Base-by-base conservation (phyloP, 2,329 filamentous ascomycete species). In the Calonectria hawksworthii region DNA sequence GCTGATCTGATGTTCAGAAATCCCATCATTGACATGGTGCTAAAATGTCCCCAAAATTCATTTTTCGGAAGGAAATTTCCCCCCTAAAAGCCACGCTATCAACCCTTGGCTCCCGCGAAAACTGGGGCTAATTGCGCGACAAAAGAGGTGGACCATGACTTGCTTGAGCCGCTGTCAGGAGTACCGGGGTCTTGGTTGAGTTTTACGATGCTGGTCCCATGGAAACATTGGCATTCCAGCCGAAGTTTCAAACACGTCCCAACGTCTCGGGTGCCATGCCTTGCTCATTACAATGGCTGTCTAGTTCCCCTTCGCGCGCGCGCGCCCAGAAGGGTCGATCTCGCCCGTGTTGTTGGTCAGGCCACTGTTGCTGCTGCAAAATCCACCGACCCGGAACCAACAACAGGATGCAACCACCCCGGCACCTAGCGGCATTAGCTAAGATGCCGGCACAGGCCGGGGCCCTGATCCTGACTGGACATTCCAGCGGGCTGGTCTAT, bases 391-490 rank as follows among this genome's bases (percentile, higher is more conserved):
- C 56, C 16, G 56, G 56, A 41, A 26, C 56, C 23, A 41, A 23
- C 56, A 63, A 18, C 16, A 63, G 23, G 14, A 41, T 50, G 28
- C 41, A 32, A 34, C 68, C 54, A 73, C 56, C 71, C 71, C 51
- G 38, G 71, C 23, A 69, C 28, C 28, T 41, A 23, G 65, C 67
- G 51, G 67, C 71, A 44, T 73, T 66, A 56, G 68, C 34, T 26
- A 26, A 32, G 18, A 32, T 71, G 47, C 59, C 61, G 68, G 52
- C 36, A 38, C 59, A 71, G 50, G 59, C 50, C 68, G 54, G 14
- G 18, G 23, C 50, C 34, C 59, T 47, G 36, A 41, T 36, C 26
- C 59, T 54, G 21, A 71, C 70, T 72, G 70, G 70, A n/a, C 70
- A 32, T 21, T 51, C 52, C 63, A 36, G 34, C 16, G 21, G 18